Conservation (phyloP, 1,284 basidiomycete species). For the Exobasidium cylindrosporum region DNA sequence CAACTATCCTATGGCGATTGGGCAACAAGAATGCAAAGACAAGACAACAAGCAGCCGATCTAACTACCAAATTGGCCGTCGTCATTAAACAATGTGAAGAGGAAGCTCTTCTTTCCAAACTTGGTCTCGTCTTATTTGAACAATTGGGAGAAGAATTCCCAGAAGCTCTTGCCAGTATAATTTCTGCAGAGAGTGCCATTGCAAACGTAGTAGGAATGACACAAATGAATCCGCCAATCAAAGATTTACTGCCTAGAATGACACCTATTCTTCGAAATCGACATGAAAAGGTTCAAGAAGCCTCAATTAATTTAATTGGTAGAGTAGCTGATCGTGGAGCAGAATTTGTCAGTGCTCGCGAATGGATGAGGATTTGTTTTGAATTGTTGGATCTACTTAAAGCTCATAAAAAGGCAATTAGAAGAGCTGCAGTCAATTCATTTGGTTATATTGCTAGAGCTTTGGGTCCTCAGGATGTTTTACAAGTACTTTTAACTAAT, state of each 20-base stretch:
- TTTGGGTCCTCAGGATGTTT: conserved; percentile 96
- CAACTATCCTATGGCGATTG: conserved; percentile 97
- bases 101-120: conserved; percentile 89
- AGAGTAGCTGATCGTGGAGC: conserved; percentile 99
- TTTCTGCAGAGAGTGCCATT: conserved; percentile 95
- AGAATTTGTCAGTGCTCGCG: conserved; percentile 94
- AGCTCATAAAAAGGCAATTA: conserved; percentile 98
- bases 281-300: conserved; percentile 99
- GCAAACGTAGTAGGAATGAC: conserved; percentile 99
- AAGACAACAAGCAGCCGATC: conserved; percentile 94
- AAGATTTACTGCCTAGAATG: conserved; percentile 97
- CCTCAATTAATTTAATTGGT: conserved; percentile 98
- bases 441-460: conserved; percentile 99
- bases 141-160: conserved; percentile 99
- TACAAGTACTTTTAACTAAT: conserved; percentile 93
- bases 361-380: conserved; percentile 99
- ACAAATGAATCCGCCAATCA: conserved; percentile 99
- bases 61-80: conserved; percentile 88
- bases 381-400: conserved; percentile 95
- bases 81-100: conserved; percentile 99
- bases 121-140: conserved; percentile 95
- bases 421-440: conserved; percentile 96
- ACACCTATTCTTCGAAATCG: conserved; percentile 97
- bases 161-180: conserved; percentile 93
- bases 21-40: conserved; percentile 99